Percentiles rank a stretch among this genome's conserved stretches.
Conservation (phyloP, 2,329 filamentous ascomycete genomes). For the Colletotrichum sp. region DNA sequence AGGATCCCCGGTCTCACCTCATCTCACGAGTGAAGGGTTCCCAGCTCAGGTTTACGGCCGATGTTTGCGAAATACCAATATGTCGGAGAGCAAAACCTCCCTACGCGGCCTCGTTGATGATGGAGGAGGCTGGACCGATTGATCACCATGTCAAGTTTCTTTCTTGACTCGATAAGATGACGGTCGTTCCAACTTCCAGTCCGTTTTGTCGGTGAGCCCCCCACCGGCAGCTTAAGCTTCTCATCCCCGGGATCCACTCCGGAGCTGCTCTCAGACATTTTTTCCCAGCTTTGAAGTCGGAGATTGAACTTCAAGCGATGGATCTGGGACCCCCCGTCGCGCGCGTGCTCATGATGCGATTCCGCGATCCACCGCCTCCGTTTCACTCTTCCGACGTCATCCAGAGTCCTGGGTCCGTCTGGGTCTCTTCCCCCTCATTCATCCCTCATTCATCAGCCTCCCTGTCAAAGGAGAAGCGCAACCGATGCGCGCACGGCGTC, state of each 20-base stretch:
- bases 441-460: not conserved
- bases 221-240: conserved; percentile 13
- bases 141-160: not conserved
- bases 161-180: conserved; percentile 1
- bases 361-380: conserved; percentile 19
- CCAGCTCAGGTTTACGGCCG: not conserved
- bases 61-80: not conserved
- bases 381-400: conserved; percentile 20
- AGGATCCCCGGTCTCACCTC: conserved; percentile 22
- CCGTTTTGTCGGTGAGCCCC: conserved; percentile 17
- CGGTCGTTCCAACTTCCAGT: not conserved
- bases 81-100: not conserved
- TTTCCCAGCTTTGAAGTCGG: conserved; percentile 15
- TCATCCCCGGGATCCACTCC: conserved; percentile 17
- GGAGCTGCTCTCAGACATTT: conserved; percentile 4
- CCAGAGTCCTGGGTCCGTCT: conserved; percentile 11
- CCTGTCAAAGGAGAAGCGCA: not conserved
- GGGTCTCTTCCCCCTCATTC: not conserved
- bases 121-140: not conserved
- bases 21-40: conserved; percentile 15
- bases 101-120: conserved; percentile 1
- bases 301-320: conserved; percentile 21
- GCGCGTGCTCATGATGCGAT: conserved; percentile 12
- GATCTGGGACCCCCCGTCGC: conserved; percentile 10
- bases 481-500: not conserved